Base-by-base conservation (phyloP, 106 monocot species). In the Phalaenopsis aphrodite region DNA sequence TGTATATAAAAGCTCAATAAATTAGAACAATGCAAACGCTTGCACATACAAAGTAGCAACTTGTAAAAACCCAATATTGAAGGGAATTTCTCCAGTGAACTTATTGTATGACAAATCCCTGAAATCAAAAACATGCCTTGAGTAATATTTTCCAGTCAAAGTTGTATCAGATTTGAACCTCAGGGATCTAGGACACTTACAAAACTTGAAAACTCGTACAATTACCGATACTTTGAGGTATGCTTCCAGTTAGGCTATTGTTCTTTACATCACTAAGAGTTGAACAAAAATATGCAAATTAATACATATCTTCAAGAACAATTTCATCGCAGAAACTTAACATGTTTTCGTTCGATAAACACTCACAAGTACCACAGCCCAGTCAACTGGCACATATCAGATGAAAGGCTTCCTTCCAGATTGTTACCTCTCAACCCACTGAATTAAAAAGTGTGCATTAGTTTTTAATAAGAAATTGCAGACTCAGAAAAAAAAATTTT, bases 171-270 rank as follows among this genome's bases (percentile, higher is more conserved):
- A 74, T 74, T 45, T 43, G 42, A 74, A n/a, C 36, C 43, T 39
- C 18, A 74, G 43, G 14, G 19, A 74, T 12, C n/a, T 45, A 45
- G 19, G 7, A 45, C 16, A 74, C 94, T 64, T 98, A 98, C 98
- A 98, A 90, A 87, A 98, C 98, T 80, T 98, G 94, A 80, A 94
- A 98, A 77, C 94, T 92, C 36, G 98, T 98, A 75, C 98, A 98
- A 73, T 98, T 98, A 41, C 98, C 98, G 55, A 98, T 94, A 37
- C 79, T 98, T 39, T 89, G 64, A 48, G 98, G 98, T 77, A 98
- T 93, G 55, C 55, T 84, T 14, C 98, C 98, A 2, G 91, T 89
- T 85, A 98, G 83, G 81, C 98, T 98, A 81, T 98, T 98, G 76
- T 98, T 98, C 79, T 89, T 94, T 42, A 94, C 89, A 85, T 98